Evolutionary conservation across 257 asterid genomes (phyloP).

Genomic region (Fraxinus pennsylvanica): DNA sequence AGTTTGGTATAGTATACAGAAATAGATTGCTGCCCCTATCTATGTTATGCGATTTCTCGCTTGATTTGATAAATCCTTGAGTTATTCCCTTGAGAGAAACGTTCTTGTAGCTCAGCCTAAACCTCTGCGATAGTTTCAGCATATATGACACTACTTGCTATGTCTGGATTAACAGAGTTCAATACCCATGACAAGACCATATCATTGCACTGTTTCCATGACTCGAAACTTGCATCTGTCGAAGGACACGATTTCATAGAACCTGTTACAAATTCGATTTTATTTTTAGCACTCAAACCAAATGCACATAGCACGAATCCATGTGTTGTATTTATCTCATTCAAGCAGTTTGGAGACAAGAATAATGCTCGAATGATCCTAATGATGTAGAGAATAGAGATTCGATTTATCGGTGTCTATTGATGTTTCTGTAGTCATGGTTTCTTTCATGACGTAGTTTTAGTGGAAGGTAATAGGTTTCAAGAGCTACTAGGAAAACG

Average conservation of each 20-base stretch:
- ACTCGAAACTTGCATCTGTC: too few relatives aligned
- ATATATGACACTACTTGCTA: neutral
- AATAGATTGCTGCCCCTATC: neutral
- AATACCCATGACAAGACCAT: too few relatives aligned
- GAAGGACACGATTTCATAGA: neutral
- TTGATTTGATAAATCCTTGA: too few relatives aligned
- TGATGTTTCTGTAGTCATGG: too few relatives aligned
- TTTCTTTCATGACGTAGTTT: too few relatives aligned
- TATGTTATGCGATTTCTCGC: neutral
- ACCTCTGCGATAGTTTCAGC: neutral
- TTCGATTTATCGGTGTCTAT: too few relatives aligned
- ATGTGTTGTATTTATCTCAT: neutral
- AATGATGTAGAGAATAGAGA: neutral
- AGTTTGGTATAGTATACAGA: neutral
- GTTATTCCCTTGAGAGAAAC: neutral
- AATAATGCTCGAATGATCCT: neutral
- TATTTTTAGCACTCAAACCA: neutral
- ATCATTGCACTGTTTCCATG: too few relatives aligned
- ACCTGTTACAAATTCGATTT: neutral
- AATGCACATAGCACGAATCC: neutral
- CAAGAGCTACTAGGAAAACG: too few relatives aligned
- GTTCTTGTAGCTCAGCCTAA: neutral
- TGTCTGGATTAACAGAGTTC: neutral
- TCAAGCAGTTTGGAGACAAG: neutral
- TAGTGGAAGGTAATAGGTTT: too few relatives aligned